Conservation (phyloP, 305 asterid species). For the Fraxinus ornus region DNA sequence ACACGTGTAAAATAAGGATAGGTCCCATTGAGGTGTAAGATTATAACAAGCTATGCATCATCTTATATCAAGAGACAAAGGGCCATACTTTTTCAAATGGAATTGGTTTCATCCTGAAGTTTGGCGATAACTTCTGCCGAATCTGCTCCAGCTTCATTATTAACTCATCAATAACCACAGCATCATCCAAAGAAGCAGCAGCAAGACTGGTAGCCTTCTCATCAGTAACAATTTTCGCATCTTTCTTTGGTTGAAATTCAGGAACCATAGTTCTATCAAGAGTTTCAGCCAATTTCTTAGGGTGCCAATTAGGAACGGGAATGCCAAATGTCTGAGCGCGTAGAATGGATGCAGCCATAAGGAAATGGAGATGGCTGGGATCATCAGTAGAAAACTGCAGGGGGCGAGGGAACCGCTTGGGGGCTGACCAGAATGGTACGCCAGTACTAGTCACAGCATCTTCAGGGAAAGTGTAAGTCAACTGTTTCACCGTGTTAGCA, state of each 20-base stretch:
- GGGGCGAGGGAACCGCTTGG: slow-evolving; percentile 85
- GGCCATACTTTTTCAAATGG: slow-evolving; percentile 83
- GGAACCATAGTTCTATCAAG: slow-evolving; percentile 69
- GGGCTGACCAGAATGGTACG: slow-evolving; percentile 95
- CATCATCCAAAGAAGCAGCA: slow-evolving; percentile 78
- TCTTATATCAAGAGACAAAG: neutral
- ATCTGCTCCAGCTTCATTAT: slow-evolving; percentile 64
- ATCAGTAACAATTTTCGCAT: slow-evolving; percentile 78
- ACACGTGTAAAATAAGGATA: neutral
- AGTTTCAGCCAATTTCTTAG: slow-evolving; percentile 69
- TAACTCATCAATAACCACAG: slow-evolving; percentile 69
- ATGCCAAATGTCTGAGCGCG: slow-evolving; percentile 92
- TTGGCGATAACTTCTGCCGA: slow-evolving; percentile 49
- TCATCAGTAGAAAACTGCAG: slow-evolving; percentile 63
- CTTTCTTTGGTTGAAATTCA: slow-evolving; percentile 69
- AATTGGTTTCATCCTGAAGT: slow-evolving; percentile 81
- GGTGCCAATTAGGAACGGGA: slow-evolving; percentile 84
- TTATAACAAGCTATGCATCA: neutral
- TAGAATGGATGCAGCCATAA: slow-evolving; percentile 72
- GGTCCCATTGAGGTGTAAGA: neutral
- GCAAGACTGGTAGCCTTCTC: slow-evolving; percentile 86
- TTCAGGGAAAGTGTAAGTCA: slow-evolving; percentile 86
- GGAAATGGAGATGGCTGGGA: slow-evolving; percentile 83
- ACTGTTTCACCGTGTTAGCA: slow-evolving; percentile 75
- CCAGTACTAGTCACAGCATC: slow-evolving; percentile 90